Percentiles rank a stretch among this genome's conserved stretches.
phyloP scores from a whole-genome alignment of 2,329 filamentous ascomycete species.

The Epichloe elymi region DNA sequence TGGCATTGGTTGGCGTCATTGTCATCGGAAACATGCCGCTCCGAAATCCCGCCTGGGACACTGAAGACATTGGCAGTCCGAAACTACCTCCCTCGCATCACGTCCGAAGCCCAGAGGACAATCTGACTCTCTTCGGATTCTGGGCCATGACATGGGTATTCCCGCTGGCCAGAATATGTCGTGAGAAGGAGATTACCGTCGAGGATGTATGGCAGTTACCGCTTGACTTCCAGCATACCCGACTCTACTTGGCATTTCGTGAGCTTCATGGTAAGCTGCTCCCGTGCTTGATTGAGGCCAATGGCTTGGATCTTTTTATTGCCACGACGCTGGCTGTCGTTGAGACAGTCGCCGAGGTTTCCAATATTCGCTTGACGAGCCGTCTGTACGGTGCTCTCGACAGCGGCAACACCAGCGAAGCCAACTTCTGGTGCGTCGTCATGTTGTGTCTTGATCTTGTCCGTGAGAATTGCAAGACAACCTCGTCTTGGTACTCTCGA shows the following conservation, averaged over 20 bases:
- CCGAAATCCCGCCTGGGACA: slow-evolving; percentile 22
- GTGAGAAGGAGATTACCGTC: slow-evolving; percentile 53
- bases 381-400: slow-evolving; percentile 24
- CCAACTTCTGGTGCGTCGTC: slow-evolving; percentile 23
- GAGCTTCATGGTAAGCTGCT: slow-evolving; percentile 62
- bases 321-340: slow-evolving; percentile 51
- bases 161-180: slow-evolving; percentile 56
- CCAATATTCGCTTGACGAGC: slow-evolving; percentile 25
- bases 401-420: slow-evolving; percentile 14
- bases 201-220: slow-evolving; percentile 72
- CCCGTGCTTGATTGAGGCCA: slow-evolving; percentile 55
- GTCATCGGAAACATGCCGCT: slow-evolving; percentile 25
- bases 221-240: slow-evolving; percentile 68
- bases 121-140: slow-evolving; percentile 68
- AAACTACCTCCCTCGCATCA: slow-evolving; percentile 15
- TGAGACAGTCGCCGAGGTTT: slow-evolving; percentile 23
- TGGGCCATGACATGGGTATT: slow-evolving; percentile 75
- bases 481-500: slow-evolving; percentile 62
- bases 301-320: slow-evolving; percentile 65
- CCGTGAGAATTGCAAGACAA: slow-evolving; percentile 23
- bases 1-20: slow-evolving; percentile 15
- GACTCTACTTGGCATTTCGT: slow-evolving; percentile 62
- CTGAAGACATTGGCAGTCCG: slow-evolving; percentile 18
- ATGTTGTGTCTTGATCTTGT: slow-evolving; percentile 21
- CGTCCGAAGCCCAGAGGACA: slow-evolving; percentile 65